Evolutionary conservation across 495 filamentous ascomycete species (phyloP).

Genomic region (Parathielavia hyrcaniae): DNA sequence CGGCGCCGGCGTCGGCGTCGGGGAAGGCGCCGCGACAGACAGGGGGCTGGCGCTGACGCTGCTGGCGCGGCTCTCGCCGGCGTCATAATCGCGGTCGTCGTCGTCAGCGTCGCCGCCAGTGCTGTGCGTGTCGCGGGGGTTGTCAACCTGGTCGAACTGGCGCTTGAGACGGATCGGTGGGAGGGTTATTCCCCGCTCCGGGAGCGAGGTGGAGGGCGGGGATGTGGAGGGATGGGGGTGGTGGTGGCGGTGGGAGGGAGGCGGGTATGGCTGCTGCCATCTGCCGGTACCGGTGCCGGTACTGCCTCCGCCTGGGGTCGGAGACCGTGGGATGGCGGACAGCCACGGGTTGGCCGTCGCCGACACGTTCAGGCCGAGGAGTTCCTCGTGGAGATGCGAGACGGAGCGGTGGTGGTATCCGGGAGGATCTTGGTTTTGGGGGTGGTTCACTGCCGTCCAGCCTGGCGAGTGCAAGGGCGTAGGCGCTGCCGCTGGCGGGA

Average conservation of each 20-base stretch:
- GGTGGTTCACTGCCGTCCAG: slow-evolving; percentile 18
- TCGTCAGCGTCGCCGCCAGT: not conserved
- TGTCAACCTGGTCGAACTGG: slow-evolving; percentile 1
- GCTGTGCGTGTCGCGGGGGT: not conserved
- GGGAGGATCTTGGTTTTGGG: slow-evolving; percentile 3
- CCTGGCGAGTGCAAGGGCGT: slow-evolving; percentile 8
- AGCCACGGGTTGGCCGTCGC: slow-evolving; percentile 38
- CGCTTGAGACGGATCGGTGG: slow-evolving; percentile 7
- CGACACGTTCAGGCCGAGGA: slow-evolving; percentile 9
- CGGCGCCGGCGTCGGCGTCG: not conserved
- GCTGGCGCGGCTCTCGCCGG: slow-evolving; percentile 1
- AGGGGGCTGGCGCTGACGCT: slow-evolving; percentile 3
- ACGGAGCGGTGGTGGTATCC: slow-evolving; percentile 1
- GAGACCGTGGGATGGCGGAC: slow-evolving; percentile 39
- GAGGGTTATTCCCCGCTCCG: not conserved
- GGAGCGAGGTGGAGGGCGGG: not conserved
- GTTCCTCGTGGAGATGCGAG: slow-evolving; percentile 8
- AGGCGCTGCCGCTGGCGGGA: not conserved
- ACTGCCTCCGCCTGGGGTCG: not conserved
- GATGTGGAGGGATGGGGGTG: not conserved
- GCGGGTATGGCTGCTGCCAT: not conserved
- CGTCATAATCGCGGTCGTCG: slow-evolving; percentile 8
- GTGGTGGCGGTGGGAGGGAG: not conserved
- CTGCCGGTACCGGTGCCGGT: not conserved
- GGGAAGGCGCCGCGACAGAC: not conserved